These are phyloP conservation scores for Diaporthe eres DNA, from an alignment of 2,329 filamentous ascomycete species.

Conservation along the genomic window DNA sequence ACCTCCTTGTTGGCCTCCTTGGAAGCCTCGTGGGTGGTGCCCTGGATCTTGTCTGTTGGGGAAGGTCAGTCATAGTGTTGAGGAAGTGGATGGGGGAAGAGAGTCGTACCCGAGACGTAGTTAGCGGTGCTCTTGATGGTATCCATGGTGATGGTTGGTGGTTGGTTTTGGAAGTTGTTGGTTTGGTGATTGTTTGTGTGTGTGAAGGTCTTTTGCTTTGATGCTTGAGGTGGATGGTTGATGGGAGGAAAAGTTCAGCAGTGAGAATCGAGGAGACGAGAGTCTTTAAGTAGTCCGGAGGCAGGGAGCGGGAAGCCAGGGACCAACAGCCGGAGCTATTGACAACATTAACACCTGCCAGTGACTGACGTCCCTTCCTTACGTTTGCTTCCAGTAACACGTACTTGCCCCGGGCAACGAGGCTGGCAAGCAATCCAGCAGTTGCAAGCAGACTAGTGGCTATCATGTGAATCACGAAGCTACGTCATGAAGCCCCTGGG, in stretches of 20 bases:
- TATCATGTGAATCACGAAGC: conserved; percentile 36
- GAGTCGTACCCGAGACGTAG: conserved; percentile 71
- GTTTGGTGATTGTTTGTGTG: conserved; percentile 36
- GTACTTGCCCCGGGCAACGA: conserved; percentile 6
- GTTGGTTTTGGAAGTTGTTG: conserved; percentile 37
- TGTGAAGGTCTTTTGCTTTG: conserved; percentile 17
- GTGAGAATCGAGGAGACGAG: conserved; percentile 5
- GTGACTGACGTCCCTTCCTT: background rate
- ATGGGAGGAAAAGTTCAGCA: background rate
- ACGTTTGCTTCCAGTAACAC: conserved; percentile 1
- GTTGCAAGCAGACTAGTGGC: conserved; percentile 21
- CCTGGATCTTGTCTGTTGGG: conserved; percentile 43
- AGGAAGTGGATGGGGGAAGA: conserved; percentile 45
- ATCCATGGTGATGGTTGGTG: conserved; percentile 54
- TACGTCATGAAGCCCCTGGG: conserved; percentile 33
- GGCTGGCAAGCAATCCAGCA: conserved; percentile 19
- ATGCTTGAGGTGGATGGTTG: conserved; percentile 41
- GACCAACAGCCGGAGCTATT: conserved; percentile 16
- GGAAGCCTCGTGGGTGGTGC: conserved; percentile 58
- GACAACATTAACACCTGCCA: background rate
- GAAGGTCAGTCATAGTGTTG: background rate
- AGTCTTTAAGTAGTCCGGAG: conserved; percentile 34
- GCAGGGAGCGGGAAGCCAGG: background rate
- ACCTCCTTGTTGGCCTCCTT: conserved; percentile 73
- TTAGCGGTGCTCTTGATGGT: conserved; percentile 67